These are phyloP conservation scores for Trichoderma lentiforme DNA, from an alignment of 2,329 filamentous ascomycete species.

Conservation along the genomic window DNA sequence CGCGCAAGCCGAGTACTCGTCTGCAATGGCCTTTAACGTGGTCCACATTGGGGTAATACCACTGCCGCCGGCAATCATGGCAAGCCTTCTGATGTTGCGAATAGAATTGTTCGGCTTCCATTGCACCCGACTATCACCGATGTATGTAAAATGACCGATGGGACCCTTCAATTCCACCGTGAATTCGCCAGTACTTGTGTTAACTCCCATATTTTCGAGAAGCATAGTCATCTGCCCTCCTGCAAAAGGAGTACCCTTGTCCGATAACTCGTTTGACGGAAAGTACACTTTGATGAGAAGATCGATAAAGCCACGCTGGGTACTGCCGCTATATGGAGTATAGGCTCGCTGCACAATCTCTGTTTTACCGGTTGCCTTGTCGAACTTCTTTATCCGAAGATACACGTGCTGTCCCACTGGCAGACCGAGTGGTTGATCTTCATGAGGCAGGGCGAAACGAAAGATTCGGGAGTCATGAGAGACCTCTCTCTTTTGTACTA, in stretches of 20 bases:
- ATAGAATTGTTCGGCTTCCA: neutral
- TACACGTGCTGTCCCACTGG: constrained; percentile 1
- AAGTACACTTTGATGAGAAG: constrained; percentile 4
- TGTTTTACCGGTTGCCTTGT: constrained; percentile 44
- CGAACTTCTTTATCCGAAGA: neutral
- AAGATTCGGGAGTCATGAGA: constrained; percentile 4
- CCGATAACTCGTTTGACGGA: neutral
- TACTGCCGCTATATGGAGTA: neutral
- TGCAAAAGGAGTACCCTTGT: neutral
- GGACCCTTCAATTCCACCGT: neutral
- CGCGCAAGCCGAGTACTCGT: constrained; percentile 19
- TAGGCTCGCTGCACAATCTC: neutral
- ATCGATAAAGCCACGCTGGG: neutral
- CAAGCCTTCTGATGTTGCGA: neutral
- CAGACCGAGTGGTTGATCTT: neutral
- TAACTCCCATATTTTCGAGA: neutral
- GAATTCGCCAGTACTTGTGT: neutral
- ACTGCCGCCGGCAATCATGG: constrained; percentile 1
- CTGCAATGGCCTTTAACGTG: constrained; percentile 57
- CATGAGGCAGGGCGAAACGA: neutral
- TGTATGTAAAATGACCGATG: neutral
- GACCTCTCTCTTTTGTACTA: neutral
- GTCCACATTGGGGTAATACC: constrained; percentile 91
- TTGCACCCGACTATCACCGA: neutral
- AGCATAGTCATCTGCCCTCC: neutral